Percentiles rank a stretch among this genome's conserved stretches.
Evolutionary conservation across 495 filamentous ascomycete species (phyloP).

Genomic region (Copromyces sp.): DNA sequence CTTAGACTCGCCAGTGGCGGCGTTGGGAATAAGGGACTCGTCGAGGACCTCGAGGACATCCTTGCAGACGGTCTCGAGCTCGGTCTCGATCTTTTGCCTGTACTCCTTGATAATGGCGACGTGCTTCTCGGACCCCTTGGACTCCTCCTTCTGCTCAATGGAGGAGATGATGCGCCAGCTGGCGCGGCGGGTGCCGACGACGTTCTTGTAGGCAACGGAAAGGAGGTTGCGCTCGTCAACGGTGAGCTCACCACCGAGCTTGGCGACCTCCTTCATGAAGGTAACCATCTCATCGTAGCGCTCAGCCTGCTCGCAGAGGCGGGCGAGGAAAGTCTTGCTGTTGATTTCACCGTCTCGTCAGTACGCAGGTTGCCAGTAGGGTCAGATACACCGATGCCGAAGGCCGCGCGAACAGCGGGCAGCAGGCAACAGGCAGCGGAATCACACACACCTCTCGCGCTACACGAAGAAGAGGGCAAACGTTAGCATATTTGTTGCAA

Average conservation of each 20-base stretch:
- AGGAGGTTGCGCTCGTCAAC: conserved; percentile 99
- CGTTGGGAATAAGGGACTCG: conserved; percentile 91
- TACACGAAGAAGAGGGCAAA: conserved; percentile 24
- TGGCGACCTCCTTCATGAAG: conserved; percentile 99
- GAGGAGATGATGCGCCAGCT: conserved; percentile 99
- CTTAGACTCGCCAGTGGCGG: conserved; percentile 96
- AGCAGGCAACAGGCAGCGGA: not conserved
- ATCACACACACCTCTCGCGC: conserved; percentile 71
- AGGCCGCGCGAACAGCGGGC: not conserved
- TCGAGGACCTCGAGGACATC: conserved; percentile 97
- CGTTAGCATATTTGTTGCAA: conserved; percentile 30
- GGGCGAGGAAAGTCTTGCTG: conserved; percentile 99
- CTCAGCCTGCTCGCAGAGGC: conserved; percentile 99
- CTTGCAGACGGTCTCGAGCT: conserved; percentile 97
- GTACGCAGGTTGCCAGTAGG: conserved; percentile 6
- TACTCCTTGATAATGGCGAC: conserved; percentile 93
- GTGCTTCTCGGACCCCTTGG: conserved; percentile 97
- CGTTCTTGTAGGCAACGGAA: conserved; percentile 99
- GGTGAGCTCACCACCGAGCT: conserved; percentile 92
- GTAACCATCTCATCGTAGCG: conserved; percentile 99
- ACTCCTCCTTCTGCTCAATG: conserved; percentile 99
- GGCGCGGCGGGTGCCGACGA: conserved; percentile 95
- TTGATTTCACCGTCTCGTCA: conserved; percentile 21
- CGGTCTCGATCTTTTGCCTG: conserved; percentile 96
- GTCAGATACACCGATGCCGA: conserved; percentile 1